Conservation (phyloP, 2,329 filamentous ascomycete species). For the Aureobasidium sp. region DNA sequence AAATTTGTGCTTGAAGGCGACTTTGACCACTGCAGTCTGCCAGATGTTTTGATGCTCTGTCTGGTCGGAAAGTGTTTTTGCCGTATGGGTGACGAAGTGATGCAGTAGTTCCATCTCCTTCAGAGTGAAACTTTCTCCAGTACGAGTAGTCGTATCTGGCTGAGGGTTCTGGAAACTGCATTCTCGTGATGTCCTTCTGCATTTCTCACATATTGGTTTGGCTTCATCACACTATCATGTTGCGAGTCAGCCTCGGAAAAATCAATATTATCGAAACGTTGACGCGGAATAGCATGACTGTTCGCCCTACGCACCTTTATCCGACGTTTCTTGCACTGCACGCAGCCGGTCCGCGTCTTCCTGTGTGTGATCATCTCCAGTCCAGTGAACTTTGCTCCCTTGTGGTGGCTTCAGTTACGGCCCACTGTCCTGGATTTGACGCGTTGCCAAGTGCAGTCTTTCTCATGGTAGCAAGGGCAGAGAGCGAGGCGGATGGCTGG, state of each 20-base stretch:
- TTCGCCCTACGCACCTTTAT: constrained; percentile 19
- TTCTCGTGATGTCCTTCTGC: constrained; percentile 20
- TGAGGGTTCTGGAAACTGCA: constrained; percentile 10
- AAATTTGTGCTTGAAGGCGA: constrained; percentile 19
- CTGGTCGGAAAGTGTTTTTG: constrained; percentile 1
- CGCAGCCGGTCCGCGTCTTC: constrained; percentile 21
- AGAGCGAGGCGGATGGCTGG: background rate
- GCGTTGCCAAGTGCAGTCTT: constrained; percentile 8
- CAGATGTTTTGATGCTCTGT: constrained; percentile 18
- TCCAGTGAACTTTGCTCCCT: background rate
- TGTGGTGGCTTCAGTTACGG: background rate
- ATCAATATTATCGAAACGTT: background rate
- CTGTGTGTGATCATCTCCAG: constrained; percentile 18
- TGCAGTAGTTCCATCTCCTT: constrained; percentile 21
- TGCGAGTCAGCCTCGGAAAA: background rate
- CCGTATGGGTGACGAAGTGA: constrained; percentile 20
- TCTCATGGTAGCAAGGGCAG: constrained; percentile 6
- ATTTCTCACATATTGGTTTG: constrained; percentile 18
- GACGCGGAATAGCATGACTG: background rate
- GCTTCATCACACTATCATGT: constrained; percentile 18
- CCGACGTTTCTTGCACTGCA: constrained; percentile 21
- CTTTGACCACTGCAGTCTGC: constrained; percentile 20
- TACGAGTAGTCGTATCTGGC: background rate
- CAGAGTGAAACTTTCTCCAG: constrained; percentile 14
- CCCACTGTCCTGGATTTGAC: constrained; percentile 8